A percentile compares a stretch with the other conserved stretches of the same genome.
Evolutionary conservation across 2,329 filamentous ascomycete genomes (phyloP).

Genomic region (Diaporthe sp.): DNA sequence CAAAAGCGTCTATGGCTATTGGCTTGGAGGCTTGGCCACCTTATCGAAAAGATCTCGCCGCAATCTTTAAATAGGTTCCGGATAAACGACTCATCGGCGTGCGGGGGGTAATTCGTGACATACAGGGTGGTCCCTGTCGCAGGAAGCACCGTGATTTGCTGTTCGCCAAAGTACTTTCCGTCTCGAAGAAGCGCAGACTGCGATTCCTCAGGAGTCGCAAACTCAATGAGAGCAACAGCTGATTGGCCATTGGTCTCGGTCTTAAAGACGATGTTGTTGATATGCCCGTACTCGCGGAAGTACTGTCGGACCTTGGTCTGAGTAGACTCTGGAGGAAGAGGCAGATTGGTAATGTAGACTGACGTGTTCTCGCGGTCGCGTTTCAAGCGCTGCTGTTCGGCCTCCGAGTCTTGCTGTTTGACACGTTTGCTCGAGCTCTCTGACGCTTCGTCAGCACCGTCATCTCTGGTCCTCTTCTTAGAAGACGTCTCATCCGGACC

Average conservation of each 20-base stretch:
- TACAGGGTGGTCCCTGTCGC: constrained; percentile 87
- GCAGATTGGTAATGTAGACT: constrained; percentile 84
- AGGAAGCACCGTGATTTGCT: constrained; percentile 79
- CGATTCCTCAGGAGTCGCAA: constrained; percentile 84
- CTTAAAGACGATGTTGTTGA: constrained; percentile 82
- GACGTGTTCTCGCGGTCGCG: constrained; percentile 93
- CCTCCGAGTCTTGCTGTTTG: constrained; percentile 59
- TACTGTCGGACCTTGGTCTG: constrained; percentile 86
- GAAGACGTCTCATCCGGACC: constrained; percentile 52
- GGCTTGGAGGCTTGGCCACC: constrained; percentile 92
- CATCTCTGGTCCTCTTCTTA: constrained; percentile 82
- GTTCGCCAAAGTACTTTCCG: constrained; percentile 82
- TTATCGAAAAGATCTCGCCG: constrained; percentile 86
- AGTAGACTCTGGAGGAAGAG: constrained; percentile 78
- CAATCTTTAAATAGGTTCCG: constrained; percentile 78
- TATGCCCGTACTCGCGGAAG: constrained; percentile 89
- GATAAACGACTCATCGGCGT: constrained; percentile 79
- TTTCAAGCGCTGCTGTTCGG: constrained; percentile 64
- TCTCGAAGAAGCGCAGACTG: constrained; percentile 85
- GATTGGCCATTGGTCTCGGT: constrained; percentile 72
- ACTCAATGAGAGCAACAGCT: constrained; percentile 85
- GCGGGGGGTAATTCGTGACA: constrained; percentile 89
- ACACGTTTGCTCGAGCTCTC: constrained; percentile 77
- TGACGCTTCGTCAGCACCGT: constrained; percentile 62
- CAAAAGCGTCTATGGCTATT: constrained; percentile 93